Percentiles rank a stretch among this genome's conserved stretches.
Evolutionary conservation across 192 early-diverging fungal species (phyloP).

Genomic region (Backusella morwellensis): DNA sequence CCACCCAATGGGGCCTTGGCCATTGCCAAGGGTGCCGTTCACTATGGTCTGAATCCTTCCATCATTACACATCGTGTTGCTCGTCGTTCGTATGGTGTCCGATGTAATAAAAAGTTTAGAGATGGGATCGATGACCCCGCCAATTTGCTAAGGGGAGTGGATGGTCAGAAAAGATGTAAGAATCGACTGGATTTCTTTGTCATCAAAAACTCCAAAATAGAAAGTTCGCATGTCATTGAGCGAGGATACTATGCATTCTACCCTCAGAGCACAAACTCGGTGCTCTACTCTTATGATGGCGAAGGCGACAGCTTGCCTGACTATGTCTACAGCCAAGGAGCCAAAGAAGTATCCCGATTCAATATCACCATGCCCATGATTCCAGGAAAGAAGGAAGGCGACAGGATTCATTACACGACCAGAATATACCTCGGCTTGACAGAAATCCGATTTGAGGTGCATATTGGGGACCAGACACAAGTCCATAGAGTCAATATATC

Average conservation of each 20-base stretch:
- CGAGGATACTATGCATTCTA: not conserved
- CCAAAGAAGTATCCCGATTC: not conserved
- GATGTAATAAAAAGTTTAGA: not conserved
- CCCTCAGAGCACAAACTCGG: not conserved
- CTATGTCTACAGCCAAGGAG: not conserved
- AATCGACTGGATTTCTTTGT: not conserved
- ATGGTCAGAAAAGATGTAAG: not conserved
- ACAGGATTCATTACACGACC: not conserved
- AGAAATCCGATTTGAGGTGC: not conserved
- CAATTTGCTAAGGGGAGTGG: not conserved
- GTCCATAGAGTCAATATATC: not conserved
- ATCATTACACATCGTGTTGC: constrained; percentile 34
- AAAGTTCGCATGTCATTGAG: not conserved
- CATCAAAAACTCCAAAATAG: not conserved
- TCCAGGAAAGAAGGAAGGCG: not conserved
- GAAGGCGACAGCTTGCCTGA: not conserved
- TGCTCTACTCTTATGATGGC: not conserved
- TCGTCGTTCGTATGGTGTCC: constrained; percentile 38
- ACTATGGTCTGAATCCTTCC: constrained; percentile 33
- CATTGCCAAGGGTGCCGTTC: constrained; percentile 43
- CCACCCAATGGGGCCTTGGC: constrained; percentile 42
- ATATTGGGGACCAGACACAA: not conserved
- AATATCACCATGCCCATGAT: not conserved
- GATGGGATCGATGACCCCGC: not conserved
- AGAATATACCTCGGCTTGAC: not conserved